phyloP scores from a whole-genome alignment of 116 monocot species.

The Papilionanthe hybrid region DNA sequence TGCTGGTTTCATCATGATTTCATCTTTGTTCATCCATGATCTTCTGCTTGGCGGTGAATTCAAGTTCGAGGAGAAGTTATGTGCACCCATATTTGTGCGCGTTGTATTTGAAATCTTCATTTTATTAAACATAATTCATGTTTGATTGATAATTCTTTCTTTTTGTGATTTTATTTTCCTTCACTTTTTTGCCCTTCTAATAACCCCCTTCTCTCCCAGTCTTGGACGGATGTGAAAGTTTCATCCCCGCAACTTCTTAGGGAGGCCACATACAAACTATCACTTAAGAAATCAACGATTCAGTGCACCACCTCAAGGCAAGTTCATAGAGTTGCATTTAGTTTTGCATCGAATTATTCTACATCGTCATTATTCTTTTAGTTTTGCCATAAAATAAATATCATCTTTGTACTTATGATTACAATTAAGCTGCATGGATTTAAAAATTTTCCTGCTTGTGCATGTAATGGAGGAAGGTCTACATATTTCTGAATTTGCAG shows the following conservation, averaged over 20 bases:
- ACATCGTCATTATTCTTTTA: background rate
- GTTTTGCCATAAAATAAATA: background rate
- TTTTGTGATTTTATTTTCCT: background rate
- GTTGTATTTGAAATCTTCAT: background rate
- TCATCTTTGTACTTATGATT: background rate
- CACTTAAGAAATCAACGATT: constrained; percentile 64
- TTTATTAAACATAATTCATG: background rate
- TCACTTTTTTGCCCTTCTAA: background rate
- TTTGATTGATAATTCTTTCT: background rate
- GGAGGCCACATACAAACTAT: constrained; percentile 79
- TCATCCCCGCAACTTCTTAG: constrained; percentile 86
- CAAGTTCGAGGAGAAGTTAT: background rate
- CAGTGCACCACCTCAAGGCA: constrained; percentile 75
- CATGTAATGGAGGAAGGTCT: background rate
- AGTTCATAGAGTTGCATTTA: constrained; percentile 19
- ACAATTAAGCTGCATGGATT: background rate
- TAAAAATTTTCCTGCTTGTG: background rate
- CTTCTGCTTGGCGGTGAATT: background rate
- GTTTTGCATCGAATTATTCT: background rate
- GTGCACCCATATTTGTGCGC: background rate
- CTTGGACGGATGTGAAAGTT: constrained; percentile 82
- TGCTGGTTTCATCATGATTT: background rate
- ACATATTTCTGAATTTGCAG: background rate
- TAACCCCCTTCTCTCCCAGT: constrained; percentile 25
- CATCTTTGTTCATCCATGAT: background rate